Base-by-base conservation (phyloP, 441 rosid species). In the Eruca vesicaria region DNA sequence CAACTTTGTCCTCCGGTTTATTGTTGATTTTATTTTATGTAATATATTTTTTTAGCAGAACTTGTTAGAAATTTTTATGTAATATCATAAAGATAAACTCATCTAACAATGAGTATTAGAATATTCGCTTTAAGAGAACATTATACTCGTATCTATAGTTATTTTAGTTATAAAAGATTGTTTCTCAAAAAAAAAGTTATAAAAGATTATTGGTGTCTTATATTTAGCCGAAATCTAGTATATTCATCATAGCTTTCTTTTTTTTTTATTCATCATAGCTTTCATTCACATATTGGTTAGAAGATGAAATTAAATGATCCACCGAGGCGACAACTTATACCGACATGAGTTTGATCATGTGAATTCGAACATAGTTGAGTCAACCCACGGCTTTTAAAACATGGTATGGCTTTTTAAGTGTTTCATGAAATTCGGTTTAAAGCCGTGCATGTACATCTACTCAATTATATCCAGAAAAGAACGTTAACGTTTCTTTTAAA, bases 341-440 rank as follows among this genome's bases (percentile, higher is more conserved):
- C 79, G 69, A 61, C 79, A 68, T 68, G 28, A 52, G 64, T 28
- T 74, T 53, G 73, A 75, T 55, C 19, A 48, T 60, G 38, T 52
- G 31, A 52, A 28, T 36, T 36, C 23, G 7, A 28, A 50, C 56
- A 29, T 16, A 31, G n/a, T 31, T 31, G 41, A 4, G n/a, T 16
- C 28, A 18, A n/a, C n/a, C n/a, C 8, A 28, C 21, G 57, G 43
- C 7, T 35, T 21, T n/a, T n/a, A n/a, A 19, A 56, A 36, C 4
- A 41, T 41, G 48, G 15, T 41, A 43, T 43, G 50, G 2, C 50
- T 14, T n/a, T 69, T 6, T 41, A 28, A 4, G 45, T 11, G 7
- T 59, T 33, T 20, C n/a, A 62, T 50, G 11, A 62, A 31, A n/a
- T 9, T 20, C n/a, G 15, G 61, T 31, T 45, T 18, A 15, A 62